Evolutionary conservation across 805 yeast species (phyloP), one percentile per base, ranked within the genome.

Genomic region (Blastobotrys chiropterorum): DNA sequence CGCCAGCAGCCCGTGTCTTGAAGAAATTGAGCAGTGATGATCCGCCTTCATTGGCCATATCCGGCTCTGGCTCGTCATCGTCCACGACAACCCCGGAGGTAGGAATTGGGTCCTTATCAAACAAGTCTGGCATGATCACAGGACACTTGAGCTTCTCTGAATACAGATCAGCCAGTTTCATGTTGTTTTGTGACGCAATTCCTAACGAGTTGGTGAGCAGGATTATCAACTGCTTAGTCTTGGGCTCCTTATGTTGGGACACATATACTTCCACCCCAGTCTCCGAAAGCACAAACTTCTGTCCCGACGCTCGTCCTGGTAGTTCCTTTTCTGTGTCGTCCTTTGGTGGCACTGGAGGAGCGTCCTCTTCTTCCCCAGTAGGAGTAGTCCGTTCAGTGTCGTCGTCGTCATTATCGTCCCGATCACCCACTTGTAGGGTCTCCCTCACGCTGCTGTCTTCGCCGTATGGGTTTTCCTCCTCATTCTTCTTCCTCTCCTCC

Each of bases 121-220:
- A 66, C 20, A 67, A 49, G 51, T 66, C 67, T 0, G 69, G 67
- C 45, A 61, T 61, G 15, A 65, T 62, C 5, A 65, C 67, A 22
- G 67, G 61, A 40, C 58, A 62, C 8, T 59, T 56, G 38, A 59
- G 49, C n/a, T 51, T 15, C 16, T 51, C 50, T 5, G 68, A 60
- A 47, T 60, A 62, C n/a, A 49, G 40, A 52, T 66, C 69, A 4
- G 69, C 69, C 44, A 63, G 48, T 15, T 54, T 53, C 47, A 59
- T 56, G 48, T 66, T 66, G 55, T 62, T 65, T 5, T 34, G 22
- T 41, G 64, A 58, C n/a, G 56, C 59, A 22, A 66, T 51, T 0
- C 69, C 69, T 26, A 66, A 58, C 11, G 67, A 64, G 53, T 66
- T 66, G 13, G 69, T 66, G 19, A 66, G 58, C 22, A 66, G 53